These are phyloP conservation scores for Podospora appendiculata DNA, from an alignment of 495 filamentous ascomycete species.

Conservation along the genomic window DNA sequence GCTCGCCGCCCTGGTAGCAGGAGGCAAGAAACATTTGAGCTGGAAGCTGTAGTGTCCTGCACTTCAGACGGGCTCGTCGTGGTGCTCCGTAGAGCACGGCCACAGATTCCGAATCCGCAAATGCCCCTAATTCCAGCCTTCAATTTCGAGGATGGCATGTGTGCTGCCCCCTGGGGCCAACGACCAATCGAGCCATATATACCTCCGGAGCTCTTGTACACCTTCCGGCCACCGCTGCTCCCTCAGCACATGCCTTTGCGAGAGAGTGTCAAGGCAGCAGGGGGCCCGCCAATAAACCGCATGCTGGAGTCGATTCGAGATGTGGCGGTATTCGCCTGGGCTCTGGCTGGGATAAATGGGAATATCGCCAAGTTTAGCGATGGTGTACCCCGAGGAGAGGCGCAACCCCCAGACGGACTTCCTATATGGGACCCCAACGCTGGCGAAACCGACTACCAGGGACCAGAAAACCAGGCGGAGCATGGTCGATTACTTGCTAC, in stretches of 20 bases:
- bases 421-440: conserved; percentile 44
- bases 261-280: conserved; percentile 34
- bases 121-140: conserved; percentile 36
- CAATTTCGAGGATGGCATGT: conserved; percentile 58
- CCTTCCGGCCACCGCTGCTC: conserved; percentile 32
- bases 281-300: conserved; percentile 48
- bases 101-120: conserved; percentile 54
- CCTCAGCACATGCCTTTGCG: conserved; percentile 37
- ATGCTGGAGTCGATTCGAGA: conserved; percentile 79
- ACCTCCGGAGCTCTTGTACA: conserved; percentile 33
- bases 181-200: conserved; percentile 45
- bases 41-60: conserved; percentile 85
- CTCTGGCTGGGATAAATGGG: conserved; percentile 73
- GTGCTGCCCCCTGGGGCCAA: conserved; percentile 69
- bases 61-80: conserved; percentile 86
- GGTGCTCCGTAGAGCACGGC: conserved; percentile 67
- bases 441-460: conserved; percentile 8
- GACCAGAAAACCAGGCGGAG: conserved; percentile 9
- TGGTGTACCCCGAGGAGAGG: conserved; percentile 53
- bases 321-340: conserved; percentile 79
- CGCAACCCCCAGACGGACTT: conserved; percentile 48
- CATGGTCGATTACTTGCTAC: not conserved
- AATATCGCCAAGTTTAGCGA: conserved; percentile 56
- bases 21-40: conserved; percentile 39
- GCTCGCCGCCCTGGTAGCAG: not conserved